Percentiles rank a stretch among this genome's conserved stretches.
phyloP scores from a whole-genome alignment of 2,329 filamentous ascomycete genomes.

The Myotisia sp. region DNA sequence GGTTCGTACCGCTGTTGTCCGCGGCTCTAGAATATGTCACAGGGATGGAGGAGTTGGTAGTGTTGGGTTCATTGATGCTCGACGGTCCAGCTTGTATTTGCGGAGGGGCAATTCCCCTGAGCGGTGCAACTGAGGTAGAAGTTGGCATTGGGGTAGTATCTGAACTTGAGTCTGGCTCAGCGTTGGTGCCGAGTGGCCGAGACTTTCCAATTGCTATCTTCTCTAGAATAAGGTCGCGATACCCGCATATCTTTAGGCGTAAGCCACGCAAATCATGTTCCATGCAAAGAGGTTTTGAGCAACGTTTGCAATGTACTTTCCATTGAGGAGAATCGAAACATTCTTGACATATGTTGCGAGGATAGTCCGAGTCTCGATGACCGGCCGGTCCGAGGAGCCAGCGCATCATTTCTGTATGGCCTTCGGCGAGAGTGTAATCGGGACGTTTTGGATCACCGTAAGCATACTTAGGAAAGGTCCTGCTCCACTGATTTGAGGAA shows the following conservation, averaged over 20 bases:
- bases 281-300: conserved; percentile 43
- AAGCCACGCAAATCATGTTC: conserved; percentile 45
- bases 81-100: background rate
- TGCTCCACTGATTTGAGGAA: conserved; percentile 28
- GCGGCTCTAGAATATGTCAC: background rate
- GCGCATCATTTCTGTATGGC: conserved; percentile 30
- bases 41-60: background rate
- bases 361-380: conserved; percentile 35
- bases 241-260: conserved; percentile 44
- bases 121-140: conserved; percentile 1
- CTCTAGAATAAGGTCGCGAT: conserved; percentile 40
- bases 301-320: conserved; percentile 45
- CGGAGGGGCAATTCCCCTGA: conserved; percentile 2
- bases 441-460: conserved; percentile 27
- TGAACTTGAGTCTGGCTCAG: no score
- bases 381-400: conserved; percentile 36
- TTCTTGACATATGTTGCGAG: conserved; percentile 43
- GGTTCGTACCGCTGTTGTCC: conserved; percentile 21
- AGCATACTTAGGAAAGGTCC: conserved; percentile 26
- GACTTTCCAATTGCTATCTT: conserved; percentile 27
- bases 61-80: background rate
- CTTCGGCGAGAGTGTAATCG: conserved; percentile 27
- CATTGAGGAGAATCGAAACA: conserved; percentile 45
- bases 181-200: background rate
- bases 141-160: conserved; percentile 11